Conservation (phyloP, 2,329 filamentous ascomycete genomes). For the Pestalotiopsis sp. region DNA sequence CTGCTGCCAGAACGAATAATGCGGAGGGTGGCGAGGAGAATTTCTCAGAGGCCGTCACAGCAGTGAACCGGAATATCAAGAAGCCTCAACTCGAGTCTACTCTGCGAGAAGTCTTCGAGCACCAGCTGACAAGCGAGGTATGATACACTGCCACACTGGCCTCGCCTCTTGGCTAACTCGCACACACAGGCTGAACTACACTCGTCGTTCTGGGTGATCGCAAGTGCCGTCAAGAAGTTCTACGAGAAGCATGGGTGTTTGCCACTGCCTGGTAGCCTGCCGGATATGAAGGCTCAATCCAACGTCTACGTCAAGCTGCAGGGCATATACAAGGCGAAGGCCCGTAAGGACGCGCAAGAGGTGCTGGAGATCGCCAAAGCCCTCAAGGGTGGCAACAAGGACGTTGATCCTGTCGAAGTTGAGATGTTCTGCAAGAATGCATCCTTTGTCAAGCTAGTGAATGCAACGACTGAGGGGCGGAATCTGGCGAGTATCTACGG, state of each 20-base stretch:
- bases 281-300: slow-evolving; percentile 97
- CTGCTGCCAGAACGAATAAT: slow-evolving; percentile 69
- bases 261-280: slow-evolving; percentile 83
- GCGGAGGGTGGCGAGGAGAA: slow-evolving; percentile 93
- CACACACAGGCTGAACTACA: slow-evolving; percentile 42
- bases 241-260: slow-evolving; percentile 72
- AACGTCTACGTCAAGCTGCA: slow-evolving; percentile 88
- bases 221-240: slow-evolving; percentile 77
- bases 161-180: slow-evolving; percentile 20
- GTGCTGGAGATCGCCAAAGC: slow-evolving; percentile 68
- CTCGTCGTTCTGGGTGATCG: slow-evolving; percentile 86
- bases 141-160: slow-evolving; percentile 45
- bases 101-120: slow-evolving; percentile 78
- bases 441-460: slow-evolving; percentile 87
- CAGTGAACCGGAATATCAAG: slow-evolving; percentile 86
- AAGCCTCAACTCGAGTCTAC: slow-evolving; percentile 67
- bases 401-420: slow-evolving; percentile 72
- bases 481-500: slow-evolving; percentile 56
- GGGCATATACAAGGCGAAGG: slow-evolving; percentile 89
- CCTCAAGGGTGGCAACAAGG: slow-evolving; percentile 44
- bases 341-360: slow-evolving; percentile 75
- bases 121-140: slow-evolving; percentile 55
- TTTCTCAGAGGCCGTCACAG: slow-evolving; percentile 87
- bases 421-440: slow-evolving; percentile 96
- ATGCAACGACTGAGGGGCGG: slow-evolving; percentile 47